Evolutionary conservation across 129 eudicot genomes (phyloP), one percentile per base, ranked within the genome.

Genomic region (Artemisia annua): DNA sequence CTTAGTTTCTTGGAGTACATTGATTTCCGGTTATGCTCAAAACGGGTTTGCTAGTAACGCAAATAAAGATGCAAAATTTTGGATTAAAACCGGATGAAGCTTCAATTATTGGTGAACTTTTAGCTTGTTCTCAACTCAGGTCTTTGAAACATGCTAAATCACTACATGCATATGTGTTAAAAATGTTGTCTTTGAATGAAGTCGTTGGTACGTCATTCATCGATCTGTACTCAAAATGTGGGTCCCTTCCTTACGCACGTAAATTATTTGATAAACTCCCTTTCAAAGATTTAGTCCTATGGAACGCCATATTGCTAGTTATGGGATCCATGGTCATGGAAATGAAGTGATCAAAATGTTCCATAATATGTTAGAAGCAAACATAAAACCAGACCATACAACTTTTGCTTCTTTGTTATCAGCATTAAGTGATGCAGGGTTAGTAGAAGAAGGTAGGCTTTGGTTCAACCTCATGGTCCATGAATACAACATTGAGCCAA

Each of bases 151-250:
- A 61, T 63, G 85, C 94, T 17, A 77, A 63, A 63, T 82, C 86
- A n/a, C 53, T 89, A 61, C 97, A 92, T 69, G 97, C 89, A n/a
- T 87, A 80, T 73, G 79, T 71, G 52, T 48, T 80, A 55, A 86
- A 84, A 67, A 78, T 77, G 62, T 43, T 83, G 13, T 61, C 62
- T 26, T 18, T 63, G 50, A 81, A 89, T 71, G 80, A 78, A 71
- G 66, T 77, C 71, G 52, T 85, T 5, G 80, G 74, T 18, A 92
- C 97, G 24, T 73, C 96, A 1, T 53, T 92, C 69, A 84, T 92
- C 17, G 94, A 92, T 60, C 70, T 82, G 78, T 92, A 92, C 73
- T 85, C 96, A 43, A 92, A 92, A 87, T 92, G 97, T 51, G 97
- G 97, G 39, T 84, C 86, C n/a, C n/a, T n/a, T n/a, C 30, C 85